These are phyloP conservation scores for Tritrichomonas musculus DNA, from an alignment of 208 protist species.

Conservation along the genomic window DNA sequence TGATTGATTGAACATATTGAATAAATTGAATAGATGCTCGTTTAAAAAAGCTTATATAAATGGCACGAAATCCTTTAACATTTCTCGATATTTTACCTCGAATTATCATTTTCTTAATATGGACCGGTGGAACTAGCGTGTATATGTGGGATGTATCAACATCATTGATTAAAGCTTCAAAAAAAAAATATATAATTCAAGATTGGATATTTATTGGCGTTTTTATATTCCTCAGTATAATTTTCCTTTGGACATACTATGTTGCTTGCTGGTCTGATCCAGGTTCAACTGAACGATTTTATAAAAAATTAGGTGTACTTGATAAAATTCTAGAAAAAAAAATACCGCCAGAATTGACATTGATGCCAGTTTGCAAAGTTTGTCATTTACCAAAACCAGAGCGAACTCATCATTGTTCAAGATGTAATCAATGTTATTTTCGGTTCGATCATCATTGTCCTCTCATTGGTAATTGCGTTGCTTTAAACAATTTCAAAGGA, in stretches of 20 bases:
- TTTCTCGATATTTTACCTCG: no score
- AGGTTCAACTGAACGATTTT: not conserved
- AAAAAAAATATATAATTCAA: no score
- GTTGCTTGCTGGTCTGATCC: not conserved
- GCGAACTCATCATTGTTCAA: not conserved
- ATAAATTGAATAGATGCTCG: no score
- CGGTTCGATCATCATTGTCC: constrained; percentile 29
- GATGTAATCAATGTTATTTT: not conserved
- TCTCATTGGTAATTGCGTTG: not conserved
- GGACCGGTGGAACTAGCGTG: no score
- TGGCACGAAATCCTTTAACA: no score
- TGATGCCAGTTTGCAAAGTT: not conserved
- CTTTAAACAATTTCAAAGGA: constrained; percentile 9
- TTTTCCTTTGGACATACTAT: not conserved
- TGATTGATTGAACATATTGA: no score
- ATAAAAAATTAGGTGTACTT: no score
- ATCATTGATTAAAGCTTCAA: no score
- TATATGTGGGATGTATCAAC: no score
- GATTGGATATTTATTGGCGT: no score
- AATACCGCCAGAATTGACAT: not conserved
- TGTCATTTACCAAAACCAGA: not conserved
- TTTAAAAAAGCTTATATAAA: no score
- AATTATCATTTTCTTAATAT: no score
- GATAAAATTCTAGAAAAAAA: not conserved
- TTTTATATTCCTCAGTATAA: not conserved